Conservation (phyloP, 305 asterid genomes). For the Rubia tinctorum region DNA sequence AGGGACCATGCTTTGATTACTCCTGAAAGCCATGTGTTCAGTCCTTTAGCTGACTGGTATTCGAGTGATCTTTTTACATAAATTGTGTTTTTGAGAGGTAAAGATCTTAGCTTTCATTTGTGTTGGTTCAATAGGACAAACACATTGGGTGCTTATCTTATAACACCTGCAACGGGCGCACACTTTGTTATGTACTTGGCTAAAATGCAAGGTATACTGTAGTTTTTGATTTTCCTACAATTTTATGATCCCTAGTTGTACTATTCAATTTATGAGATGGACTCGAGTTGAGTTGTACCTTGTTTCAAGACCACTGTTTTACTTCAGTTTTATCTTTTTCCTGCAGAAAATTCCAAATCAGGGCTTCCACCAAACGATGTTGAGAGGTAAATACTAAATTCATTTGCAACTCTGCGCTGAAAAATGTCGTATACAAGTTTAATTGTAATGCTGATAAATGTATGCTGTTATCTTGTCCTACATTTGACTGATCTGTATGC, state of each 20-base stretch:
- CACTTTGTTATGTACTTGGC: constrained; percentile 95
- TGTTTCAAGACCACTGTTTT: background rate
- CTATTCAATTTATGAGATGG: background rate
- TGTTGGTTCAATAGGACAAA: constrained; percentile 49
- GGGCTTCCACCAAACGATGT: constrained; percentile 70
- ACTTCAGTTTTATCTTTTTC: background rate
- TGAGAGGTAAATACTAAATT: constrained; percentile 64
- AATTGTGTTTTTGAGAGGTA: constrained; percentile 14
- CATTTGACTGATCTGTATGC: background rate
- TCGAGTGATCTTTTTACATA: constrained; percentile 9
- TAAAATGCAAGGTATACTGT: constrained; percentile 80
- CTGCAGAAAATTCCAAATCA: constrained; percentile 72
- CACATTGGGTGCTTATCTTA: constrained; percentile 74
- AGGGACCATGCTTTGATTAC: constrained; percentile 91
- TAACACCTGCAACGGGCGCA: constrained; percentile 84
- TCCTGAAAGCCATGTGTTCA: constrained; percentile 95
- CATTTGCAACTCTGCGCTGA: constrained; percentile 1
- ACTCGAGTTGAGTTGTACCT: background rate
- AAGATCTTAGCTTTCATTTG: constrained; percentile 12
- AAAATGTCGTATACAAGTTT: background rate
- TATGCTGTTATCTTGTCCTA: background rate
- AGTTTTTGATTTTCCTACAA: background rate
- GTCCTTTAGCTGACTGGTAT: constrained; percentile 89
- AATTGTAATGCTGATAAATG: background rate
- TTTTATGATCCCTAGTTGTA: background rate